These are phyloP conservation scores for Endotrypanum monterogeii DNA, from an alignment of 208 protist species.

Conservation along the genomic window DNA sequence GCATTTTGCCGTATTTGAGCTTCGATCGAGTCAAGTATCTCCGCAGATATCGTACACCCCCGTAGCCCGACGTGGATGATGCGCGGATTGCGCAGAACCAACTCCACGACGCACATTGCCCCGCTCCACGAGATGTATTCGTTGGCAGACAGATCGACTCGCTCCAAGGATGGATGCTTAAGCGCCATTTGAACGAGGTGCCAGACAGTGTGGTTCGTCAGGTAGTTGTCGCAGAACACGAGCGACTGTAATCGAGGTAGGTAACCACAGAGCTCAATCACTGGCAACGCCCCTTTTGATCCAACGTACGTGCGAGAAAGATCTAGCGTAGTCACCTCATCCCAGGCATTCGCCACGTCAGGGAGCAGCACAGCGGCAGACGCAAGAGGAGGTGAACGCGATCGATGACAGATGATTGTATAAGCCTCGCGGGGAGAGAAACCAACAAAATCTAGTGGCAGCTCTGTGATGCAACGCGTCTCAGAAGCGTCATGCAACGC, in stretches of 20 bases:
- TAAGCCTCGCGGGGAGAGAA: constrained; percentile 58
- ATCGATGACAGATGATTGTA: constrained; percentile 38
- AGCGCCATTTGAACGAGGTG: constrained; percentile 57
- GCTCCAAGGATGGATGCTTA: constrained; percentile 54
- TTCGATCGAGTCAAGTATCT: constrained; percentile 50
- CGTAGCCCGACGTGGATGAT: constrained; percentile 62
- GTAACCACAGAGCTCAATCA: constrained; percentile 67
- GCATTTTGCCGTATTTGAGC: constrained; percentile 62
- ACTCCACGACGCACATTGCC: constrained; percentile 67
- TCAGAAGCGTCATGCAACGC: constrained; percentile 13
- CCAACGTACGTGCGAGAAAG: constrained; percentile 75
- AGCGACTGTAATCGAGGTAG: constrained; percentile 47
- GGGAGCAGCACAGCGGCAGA: constrained; percentile 58
- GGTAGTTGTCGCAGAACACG: constrained; percentile 66
- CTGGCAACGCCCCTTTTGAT: constrained; percentile 41
- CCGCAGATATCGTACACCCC: constrained; percentile 34
- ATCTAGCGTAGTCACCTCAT: constrained; percentile 41
- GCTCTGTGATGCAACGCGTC: constrained; percentile 45
- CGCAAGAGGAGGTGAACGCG: constrained; percentile 38
- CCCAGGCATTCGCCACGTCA: constrained; percentile 41
- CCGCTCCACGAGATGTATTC: constrained; percentile 77
- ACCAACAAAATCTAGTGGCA: constrained; percentile 49
- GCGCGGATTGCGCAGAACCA: constrained; percentile 48
- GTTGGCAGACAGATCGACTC: constrained; percentile 67
- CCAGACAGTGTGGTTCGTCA: constrained; percentile 73